phyloP scores from a whole-genome alignment of 2,329 filamentous ascomycete genomes.

The Epicoccum nigrum region DNA sequence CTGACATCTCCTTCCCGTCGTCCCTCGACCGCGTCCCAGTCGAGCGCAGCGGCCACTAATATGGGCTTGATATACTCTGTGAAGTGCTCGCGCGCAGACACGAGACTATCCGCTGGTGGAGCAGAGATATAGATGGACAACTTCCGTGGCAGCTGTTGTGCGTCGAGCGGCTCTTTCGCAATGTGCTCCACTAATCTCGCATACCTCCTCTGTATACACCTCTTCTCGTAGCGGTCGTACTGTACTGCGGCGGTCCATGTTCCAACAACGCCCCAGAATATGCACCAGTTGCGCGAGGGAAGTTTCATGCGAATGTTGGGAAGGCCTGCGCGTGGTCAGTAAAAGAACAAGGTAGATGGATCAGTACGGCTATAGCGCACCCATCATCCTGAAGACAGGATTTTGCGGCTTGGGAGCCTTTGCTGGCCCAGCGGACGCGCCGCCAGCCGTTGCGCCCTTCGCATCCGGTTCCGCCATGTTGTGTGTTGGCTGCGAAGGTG shows the following conservation, averaged over 20 bases:
- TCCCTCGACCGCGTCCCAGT: slow-evolving; percentile 96
- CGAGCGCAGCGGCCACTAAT: slow-evolving; percentile 83
- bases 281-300: slow-evolving; percentile 96
- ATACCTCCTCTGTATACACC: slow-evolving; percentile 84
- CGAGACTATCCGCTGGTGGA: slow-evolving; percentile 84
- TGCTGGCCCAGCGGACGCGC: slow-evolving; percentile 26
- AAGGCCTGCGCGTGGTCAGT: slow-evolving; percentile 63
- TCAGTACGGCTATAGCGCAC: slow-evolving; percentile 27
- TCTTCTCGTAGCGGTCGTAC: slow-evolving; percentile 93
- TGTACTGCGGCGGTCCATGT: slow-evolving; percentile 80
- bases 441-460: slow-evolving; percentile 34
- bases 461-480: slow-evolving; percentile 42
- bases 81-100: slow-evolving; percentile 90
- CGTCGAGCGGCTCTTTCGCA: slow-evolving; percentile 73
- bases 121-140: slow-evolving; percentile 85
- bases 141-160: slow-evolving; percentile 77
- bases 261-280: slow-evolving; percentile 82
- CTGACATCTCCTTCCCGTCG: slow-evolving; percentile 90
- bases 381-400: slow-evolving; percentile 50
- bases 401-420: slow-evolving; percentile 45
- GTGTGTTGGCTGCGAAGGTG: slow-evolving; percentile 21
- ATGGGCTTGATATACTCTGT: slow-evolving; percentile 95
- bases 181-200: slow-evolving; percentile 83
- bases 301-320: slow-evolving; percentile 83
- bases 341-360: slow-evolving; percentile 11